Evolutionary conservation across 306 rosid genomes (phyloP).

Genomic region (Hylodesmum podocarpum): DNA sequence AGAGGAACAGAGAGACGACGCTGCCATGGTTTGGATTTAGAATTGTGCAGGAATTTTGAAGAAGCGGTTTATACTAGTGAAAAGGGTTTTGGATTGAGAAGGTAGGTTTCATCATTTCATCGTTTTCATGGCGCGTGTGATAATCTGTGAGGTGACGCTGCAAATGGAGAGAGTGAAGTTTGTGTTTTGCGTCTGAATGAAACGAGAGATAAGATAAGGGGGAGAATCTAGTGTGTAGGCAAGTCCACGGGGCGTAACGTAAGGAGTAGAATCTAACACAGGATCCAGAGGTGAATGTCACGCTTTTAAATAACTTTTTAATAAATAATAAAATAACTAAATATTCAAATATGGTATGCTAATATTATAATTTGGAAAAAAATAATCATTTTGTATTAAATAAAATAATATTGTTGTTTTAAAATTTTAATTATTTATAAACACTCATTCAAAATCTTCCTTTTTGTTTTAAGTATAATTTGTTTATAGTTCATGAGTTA

Average conservation of each 20-base stretch:
- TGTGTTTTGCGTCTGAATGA: neutral
- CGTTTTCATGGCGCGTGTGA: neutral
- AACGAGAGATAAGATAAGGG: constrained; percentile 29
- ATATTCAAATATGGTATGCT: no score
- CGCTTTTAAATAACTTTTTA: neutral
- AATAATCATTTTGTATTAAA: no score
- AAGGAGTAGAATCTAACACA: neutral
- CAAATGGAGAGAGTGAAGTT: neutral
- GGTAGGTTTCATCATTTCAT: constrained; percentile 14
- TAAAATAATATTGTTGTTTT: no score
- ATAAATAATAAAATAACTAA: no score
- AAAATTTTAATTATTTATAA: no score
- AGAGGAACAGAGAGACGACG: constrained; percentile 53
- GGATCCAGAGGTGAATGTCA: no score
- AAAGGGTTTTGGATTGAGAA: neutral
- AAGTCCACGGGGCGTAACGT: neutral
- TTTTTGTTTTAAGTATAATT: no score
- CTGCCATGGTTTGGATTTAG: constrained; percentile 45
- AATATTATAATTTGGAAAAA: no score
- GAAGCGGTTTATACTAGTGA: neutral
- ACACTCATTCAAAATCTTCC: no score
- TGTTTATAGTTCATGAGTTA: no score
- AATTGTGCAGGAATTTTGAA: neutral
- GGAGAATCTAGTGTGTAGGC: neutral
- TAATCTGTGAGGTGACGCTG: neutral